Evolutionary conservation across 257 asterid species (phyloP), one percentile per base, ranked within the genome.

Genomic region (Marsdenia floribunda): DNA sequence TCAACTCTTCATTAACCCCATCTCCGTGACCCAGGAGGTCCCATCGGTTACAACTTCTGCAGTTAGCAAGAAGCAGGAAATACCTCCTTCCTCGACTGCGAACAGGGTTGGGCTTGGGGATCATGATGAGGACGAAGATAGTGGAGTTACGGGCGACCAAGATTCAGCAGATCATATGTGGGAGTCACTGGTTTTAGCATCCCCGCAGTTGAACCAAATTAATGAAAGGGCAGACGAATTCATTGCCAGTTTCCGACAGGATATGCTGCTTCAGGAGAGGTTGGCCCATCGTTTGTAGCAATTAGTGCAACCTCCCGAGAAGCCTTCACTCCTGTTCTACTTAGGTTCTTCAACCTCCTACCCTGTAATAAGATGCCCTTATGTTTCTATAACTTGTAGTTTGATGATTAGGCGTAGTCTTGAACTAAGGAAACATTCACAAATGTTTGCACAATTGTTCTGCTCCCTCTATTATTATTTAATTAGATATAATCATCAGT

Each of bases 191-290:
- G 83, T 67, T 44, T n/a, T 90, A 68, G 88, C 84, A 44, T 88
- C 96, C 7, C 90, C 96, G 3, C 93, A 90, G 33, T 76, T 87
- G 93, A 81, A 89, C 44, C 87, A 82, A 35, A 93, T 93, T 21
- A 68, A 93, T 68, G 90, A 89, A 53, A 86, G 93, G 82, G 98
- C 98, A 0, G 98, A 93, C 44, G 98, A 88, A 82, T 93, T 93
- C 64, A 93, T 93, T 65, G 74, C 92, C 40, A 82, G 76, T 61
- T 85, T 93, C 63, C 84, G 93, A 33, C 90, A 90, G 11, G 88
- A 93, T 60, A 88, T 93, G 97, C 83, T 64, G 18, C 85, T 75
- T 16, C 88, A 87, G 71, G 87, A 87, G 74, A 78, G 26, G 59
- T 74, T 83, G 42, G 78, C 77, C 33, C 80, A 68, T 29, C 76